Evolutionary conservation across 345 rosid genomes (phyloP), one percentile per base, ranked within the genome.

Genomic region (Lumnitzera littorea): DNA sequence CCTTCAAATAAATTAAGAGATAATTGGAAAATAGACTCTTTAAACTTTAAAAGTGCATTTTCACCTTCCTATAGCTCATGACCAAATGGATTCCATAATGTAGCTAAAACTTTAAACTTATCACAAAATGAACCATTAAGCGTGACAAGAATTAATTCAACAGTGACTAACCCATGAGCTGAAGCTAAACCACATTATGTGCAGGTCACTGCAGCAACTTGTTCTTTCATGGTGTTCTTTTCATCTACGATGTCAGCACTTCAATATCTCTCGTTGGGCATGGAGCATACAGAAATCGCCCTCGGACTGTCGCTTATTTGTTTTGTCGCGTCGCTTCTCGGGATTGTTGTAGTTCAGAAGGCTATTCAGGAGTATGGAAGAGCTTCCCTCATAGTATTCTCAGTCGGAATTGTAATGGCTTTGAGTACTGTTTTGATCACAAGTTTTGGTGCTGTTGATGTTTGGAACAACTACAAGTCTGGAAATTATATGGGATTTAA

Each of bases 381-480:
- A 52, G 96, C 91, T 24, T 92, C 98, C 2, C 72, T 87, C 31
- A 89, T 92, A 5, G 94, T 89, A 15, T 91, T 91, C 75, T 91
- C 90, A 0, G 87, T 91, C 50, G 71, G 87, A 56, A 80, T 60
- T 2, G 98, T 84, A 23, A 88, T 88, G 98, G 91, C 86, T 24
- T 63, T 86, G 74, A 86, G 98, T 36, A 72, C 90, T 2, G 72
- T 87, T 63, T 64, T 91, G 62, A 80, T 87, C 56, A 89, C 95
- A 68, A 80, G 89, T 62, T 89, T 78, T 60, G 89, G 90, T 61
- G 84, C 82, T 56, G 66, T 84, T 41, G 70, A 91, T 47, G 74
- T 78, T 25, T 91, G 86, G 96, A 80, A 76, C 23, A 82, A 89
- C 56, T 84, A 62, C 49, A 47, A 36, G 27, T 78, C 82, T 23